Evolutionary conservation across 2,329 filamentous ascomycete genomes (phyloP), one percentile per base, ranked within the genome.

Genomic region (Fusarium sp.): DNA sequence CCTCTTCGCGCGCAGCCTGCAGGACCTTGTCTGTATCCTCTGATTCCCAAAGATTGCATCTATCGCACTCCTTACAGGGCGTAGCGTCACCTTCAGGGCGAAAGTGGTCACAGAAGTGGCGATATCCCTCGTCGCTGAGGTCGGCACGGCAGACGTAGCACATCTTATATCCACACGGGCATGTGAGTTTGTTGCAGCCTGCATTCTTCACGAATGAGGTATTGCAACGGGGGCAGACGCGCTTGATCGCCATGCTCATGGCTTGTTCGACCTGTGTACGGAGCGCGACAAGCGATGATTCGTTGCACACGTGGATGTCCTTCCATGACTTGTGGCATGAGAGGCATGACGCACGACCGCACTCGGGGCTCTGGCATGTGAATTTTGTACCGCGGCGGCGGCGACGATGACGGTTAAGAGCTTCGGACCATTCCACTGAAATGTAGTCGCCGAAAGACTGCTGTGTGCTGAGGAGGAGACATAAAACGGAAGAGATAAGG

Each of bases 151-250:
- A 99, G 48, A 98, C 89, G 77, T 99, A 99, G 79, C 96, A 99
- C 95, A 98, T 98, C 73, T 92, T 91, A 81, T 98, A 98, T 11
- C 96, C 96, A 80, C 96, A 99, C 18, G 94, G 90, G 77, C 96
- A 98, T 8, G 93, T 95, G 42, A 99, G 86, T 82, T 98, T 98
- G 84, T 99, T 99, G 86, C 96, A 99, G 75, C 96, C 96, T 26
- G 91, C 90, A 9, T 90, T 91, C 79, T 98, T 98, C 81, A 99
- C 93, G 78, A 98, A 98, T 18, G 91, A 93, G 12, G 94, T 93
- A 72, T 93, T 91, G 83, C 96, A 99, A 49, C 91, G 89, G 11
- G 96, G 96, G 78, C 96, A 99, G 12, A 96, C 95, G 52, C 96
- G 92, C 82, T 98, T 99, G 78, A 98, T 90, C 25, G 95, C 95